phyloP scores from a whole-genome alignment of 495 filamentous ascomycete genomes.

The Penicillium alfredii region DNA sequence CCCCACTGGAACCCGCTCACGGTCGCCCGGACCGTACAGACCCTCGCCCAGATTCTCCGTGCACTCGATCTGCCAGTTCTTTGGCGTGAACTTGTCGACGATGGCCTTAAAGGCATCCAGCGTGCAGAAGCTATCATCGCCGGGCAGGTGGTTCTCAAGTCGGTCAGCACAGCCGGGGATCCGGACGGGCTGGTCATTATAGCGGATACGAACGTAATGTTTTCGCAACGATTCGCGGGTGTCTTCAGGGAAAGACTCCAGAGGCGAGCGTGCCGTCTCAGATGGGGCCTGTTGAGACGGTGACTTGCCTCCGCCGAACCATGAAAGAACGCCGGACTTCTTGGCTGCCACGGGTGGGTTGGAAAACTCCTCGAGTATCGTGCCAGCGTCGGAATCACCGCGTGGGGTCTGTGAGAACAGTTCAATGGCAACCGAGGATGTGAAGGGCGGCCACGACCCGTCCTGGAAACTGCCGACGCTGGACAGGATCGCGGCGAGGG shows the following conservation, averaged over 20 bases:
- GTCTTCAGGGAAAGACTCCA: constrained; percentile 26
- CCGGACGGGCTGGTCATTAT: constrained; percentile 75
- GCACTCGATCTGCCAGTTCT: constrained; percentile 73
- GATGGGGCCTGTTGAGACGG: constrained; percentile 18
- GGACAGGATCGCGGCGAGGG: constrained; percentile 70
- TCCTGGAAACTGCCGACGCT: constrained; percentile 72
- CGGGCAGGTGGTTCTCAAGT: constrained; percentile 76
- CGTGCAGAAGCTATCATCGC: constrained; percentile 89
- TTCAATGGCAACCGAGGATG: constrained; percentile 85
- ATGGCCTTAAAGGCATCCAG: constrained; percentile 86
- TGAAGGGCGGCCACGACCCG: constrained; percentile 83
- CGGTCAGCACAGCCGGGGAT: constrained; percentile 72
- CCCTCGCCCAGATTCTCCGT: constrained; percentile 53
- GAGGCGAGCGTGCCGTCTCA: constrained; percentile 30
- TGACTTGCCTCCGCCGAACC: constrained; percentile 18
- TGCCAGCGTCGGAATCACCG: constrained; percentile 3
- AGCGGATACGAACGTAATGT: constrained; percentile 91
- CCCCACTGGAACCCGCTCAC: constrained; percentile 29
- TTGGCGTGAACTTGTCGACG: constrained; percentile 82
- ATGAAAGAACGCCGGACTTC: constrained; percentile 28
- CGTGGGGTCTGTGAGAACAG: constrained; percentile 56
- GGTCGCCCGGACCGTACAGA: constrained; percentile 32
- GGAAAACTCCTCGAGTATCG: constrained; percentile 23
- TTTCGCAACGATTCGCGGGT: constrained; percentile 48
- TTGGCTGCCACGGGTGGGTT: constrained; percentile 19